A percentile compares a stretch with the other conserved stretches of the same genome.
phyloP scores from a whole-genome alignment of 2,329 filamentous ascomycete species.

The Alternaria arbusti region DNA sequence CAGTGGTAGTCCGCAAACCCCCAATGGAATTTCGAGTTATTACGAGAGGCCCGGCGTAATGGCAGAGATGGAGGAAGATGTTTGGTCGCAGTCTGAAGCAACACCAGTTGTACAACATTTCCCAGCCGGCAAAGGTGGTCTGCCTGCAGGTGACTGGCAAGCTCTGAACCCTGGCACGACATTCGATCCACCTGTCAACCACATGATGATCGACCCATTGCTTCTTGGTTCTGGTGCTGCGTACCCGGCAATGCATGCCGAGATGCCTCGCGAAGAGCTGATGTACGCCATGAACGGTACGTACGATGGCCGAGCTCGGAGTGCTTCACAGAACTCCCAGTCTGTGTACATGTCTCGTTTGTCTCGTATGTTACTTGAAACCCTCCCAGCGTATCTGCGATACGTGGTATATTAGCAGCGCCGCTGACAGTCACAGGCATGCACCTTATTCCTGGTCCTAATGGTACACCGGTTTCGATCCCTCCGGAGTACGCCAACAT shows the following conservation, averaged over 20 bases:
- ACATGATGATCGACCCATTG: slow-evolving; percentile 48
- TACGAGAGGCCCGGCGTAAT: slow-evolving; percentile 38
- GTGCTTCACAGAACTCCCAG: background rate
- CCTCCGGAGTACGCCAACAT: slow-evolving; percentile 40
- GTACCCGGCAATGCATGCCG: slow-evolving; percentile 39
- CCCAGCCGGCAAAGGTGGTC: slow-evolving; percentile 27
- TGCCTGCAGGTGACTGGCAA: slow-evolving; percentile 42
- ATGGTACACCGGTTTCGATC: slow-evolving; percentile 36
- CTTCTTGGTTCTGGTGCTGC: slow-evolving; percentile 40
- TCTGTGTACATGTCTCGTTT: background rate
- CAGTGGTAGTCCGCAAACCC: slow-evolving; percentile 33
- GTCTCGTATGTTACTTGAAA: background rate
- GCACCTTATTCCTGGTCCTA: slow-evolving; percentile 38
- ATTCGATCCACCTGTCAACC: slow-evolving; percentile 41
- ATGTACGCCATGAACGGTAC: slow-evolving; percentile 45
- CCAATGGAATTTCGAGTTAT: slow-evolving; percentile 33
- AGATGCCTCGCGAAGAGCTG: slow-evolving; percentile 43
- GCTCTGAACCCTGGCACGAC: slow-evolving; percentile 31
- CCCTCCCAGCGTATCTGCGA: background rate
- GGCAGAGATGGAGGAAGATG: slow-evolving; percentile 46
- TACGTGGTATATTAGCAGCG: background rate
- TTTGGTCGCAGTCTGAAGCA: slow-evolving; percentile 45
- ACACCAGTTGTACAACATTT: slow-evolving; percentile 46
- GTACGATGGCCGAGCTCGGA: background rate
- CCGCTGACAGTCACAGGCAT: slow-evolving; percentile 25